Evolutionary conservation across 108 stramenopile genomes (phyloP), one percentile per base, ranked within the genome.

Genomic region (Bacterosira constricta): DNA sequence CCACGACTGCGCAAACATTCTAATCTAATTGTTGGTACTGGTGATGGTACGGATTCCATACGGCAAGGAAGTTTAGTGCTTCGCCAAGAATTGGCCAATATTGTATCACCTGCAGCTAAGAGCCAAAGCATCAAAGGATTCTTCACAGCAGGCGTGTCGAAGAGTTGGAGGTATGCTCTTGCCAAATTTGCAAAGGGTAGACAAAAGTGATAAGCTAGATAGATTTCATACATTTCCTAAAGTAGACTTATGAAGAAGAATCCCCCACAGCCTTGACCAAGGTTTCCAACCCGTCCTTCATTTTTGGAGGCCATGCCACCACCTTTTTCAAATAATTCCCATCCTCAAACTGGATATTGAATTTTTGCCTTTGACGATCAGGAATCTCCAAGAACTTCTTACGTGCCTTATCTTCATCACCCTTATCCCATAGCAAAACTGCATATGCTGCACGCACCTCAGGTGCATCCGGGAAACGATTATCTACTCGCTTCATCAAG

Each of bases 381-480:
- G 92, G 89, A 46, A 93, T 93, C 64, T 93, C 89, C 49, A 93
- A 57, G 68, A 73, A 93, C 74, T 90, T 93, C 25, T 78, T 85
- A 61, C 85, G 82, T 27, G 88, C 92, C n/a, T 75, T 78, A 53
- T 88, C 80, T 49, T 83, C 83, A 18, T 88, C 86, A 20, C 86
- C 88, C 54, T 85, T 84, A 6, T 58, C 85, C 38, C 71, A 73
- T 74, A 93, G 63, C 18, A 91, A 83, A 30, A 75, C 73, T 4
- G 90, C 90, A 52, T 84, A 88, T 9, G 92, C 92, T 0, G 92
- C 90, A 50, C 88, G 52, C 27, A 93, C 92, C 63, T 93, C 92
- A 2, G 88, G 92, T 41, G 92, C 90, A 37, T 90, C 88, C n/a
- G 92, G 90, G 53, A 93, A 90, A n/a, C 88, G 83, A 82, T 90